Percentiles rank a stretch among this genome's conserved stretches.
Conservation (phyloP, 1,284 basidiomycete genomes). For the Phylloboletellus chloephorus region DNA sequence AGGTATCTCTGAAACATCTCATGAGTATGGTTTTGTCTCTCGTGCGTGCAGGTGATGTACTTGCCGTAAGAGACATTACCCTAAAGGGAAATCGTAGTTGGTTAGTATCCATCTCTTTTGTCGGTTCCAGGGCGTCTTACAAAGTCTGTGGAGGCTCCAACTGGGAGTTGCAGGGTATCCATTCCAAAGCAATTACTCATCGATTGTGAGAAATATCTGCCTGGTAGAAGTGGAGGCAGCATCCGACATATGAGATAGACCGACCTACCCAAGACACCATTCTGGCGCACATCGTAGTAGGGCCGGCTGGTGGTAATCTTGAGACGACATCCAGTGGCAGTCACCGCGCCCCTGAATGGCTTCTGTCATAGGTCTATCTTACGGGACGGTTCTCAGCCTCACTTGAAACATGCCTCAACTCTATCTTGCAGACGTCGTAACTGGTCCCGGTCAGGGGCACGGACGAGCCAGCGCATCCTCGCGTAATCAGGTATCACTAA, state of each 20-base stretch:
- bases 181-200: slow-evolving; percentile 40
- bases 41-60: slow-evolving; percentile 19
- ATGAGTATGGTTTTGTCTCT: slow-evolving; percentile 13
- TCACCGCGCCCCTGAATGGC: slow-evolving; percentile 54
- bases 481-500: slow-evolving; percentile 78
- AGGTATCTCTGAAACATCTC: slow-evolving; percentile 45
- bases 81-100: slow-evolving; percentile 33
- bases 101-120: slow-evolving; percentile 3
- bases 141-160: slow-evolving; percentile 61
- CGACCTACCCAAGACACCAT: slow-evolving; percentile 48
- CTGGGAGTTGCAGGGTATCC: slow-evolving; percentile 28
- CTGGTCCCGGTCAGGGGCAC: slow-evolving; percentile 58
- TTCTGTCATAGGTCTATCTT: slow-evolving; percentile 4
- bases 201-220: slow-evolving; percentile 41
- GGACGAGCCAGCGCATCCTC: slow-evolving; percentile 59
- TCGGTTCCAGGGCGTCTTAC: slow-evolving; percentile 34
- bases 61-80: slow-evolving; percentile 65
- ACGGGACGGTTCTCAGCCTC: slow-evolving; percentile 7
- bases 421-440: slow-evolving; percentile 45
- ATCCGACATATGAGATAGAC: background rate
- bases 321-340: slow-evolving; percentile 64
- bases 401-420: slow-evolving; percentile 58
- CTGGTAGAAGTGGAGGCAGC: slow-evolving; percentile 28
- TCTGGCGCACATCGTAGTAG: slow-evolving; percentile 60
- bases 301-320: slow-evolving; percentile 39